These are phyloP conservation scores for Backusella morwellensis DNA, from an alignment of 192 early-diverging fungal genomes.

Conservation along the genomic window DNA sequence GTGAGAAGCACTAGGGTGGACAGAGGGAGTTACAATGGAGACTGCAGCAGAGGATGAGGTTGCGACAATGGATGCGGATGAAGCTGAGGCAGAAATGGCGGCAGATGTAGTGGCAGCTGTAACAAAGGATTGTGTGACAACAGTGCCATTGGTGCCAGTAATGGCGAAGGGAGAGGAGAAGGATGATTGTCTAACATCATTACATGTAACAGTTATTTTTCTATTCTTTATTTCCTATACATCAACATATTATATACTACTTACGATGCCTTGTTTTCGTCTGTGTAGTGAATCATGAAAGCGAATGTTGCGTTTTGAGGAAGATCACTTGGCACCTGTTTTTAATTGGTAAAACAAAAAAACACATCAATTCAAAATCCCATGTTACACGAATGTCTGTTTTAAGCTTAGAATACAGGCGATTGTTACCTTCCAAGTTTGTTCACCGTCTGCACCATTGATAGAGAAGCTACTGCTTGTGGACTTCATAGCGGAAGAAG, in stretches of 20 bases:
- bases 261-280: conserved; percentile 12
- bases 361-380: neutral
- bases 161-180: conserved; percentile 3
- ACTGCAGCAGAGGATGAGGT: neutral
- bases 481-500: neutral
- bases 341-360: conserved; percentile 5
- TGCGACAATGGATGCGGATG: neutral
- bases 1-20: neutral
- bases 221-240: neutral
- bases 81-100: neutral
- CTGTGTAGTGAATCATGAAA: conserved; percentile 17
- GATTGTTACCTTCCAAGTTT: conserved; percentile 9
- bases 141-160: conserved; percentile 2
- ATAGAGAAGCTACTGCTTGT: conserved; percentile 2
- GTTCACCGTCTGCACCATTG: neutral
- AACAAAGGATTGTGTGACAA: conserved; percentile 9
- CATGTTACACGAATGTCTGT: neutral
- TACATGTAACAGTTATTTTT: neutral
- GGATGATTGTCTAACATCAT: neutral
- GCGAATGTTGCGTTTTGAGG: conserved; percentile 15
- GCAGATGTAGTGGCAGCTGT: neutral
- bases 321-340: conserved; percentile 21
- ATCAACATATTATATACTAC: neutral
- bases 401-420: neutral
- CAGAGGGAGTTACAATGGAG: neutral